Evolutionary conservation across 176 grass and related monocot genomes (phyloP), one percentile per base, ranked within the genome.

Genomic region (Juncus effusus): DNA sequence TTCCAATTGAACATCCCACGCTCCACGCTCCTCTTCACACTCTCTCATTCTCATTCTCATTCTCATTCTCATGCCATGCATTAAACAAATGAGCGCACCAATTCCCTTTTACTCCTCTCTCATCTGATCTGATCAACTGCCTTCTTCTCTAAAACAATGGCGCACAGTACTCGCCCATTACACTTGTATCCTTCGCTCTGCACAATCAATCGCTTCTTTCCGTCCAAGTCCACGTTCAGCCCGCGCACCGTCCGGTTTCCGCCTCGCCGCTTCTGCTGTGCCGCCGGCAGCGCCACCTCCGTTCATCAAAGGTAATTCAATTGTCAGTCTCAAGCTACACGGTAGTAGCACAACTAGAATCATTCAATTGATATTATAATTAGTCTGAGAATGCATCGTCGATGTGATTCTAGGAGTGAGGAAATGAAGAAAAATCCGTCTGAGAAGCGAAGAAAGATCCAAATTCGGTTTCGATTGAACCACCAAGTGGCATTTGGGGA

Each of bases 401-500:
- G 19, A 11, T 14, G 53, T 39, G 13, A 65, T 74, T 50, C 12
- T 74, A 96, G 92, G 70, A 70, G 61, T 45, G 81, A 88, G 79
- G 82, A 79, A 60, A 76, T 65, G 70, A 78, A 40, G 59, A 54
- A 6, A 15, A 45, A 6, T 7, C 41, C 60, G 7, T 66, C 76
- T 41, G 67, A 28, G 52, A 85, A 77, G 10, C 13, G 51, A 13
- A 42, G 74, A 58, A 76, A 7, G 63, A 80, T 91, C 56, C 70
- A 51, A 42, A 63, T 96, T 10, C 76, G 13, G 13, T 45, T 91
- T 70, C 83, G 51, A 44, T 62, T 96, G 67, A 64, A 85, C 36
- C 87, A 96, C 77, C 87, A 96, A 69, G 92, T 96, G 38, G 63
- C 80, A 82, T 96, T 86, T 75, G 92, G 92, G 3, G 74, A 96